Base-by-base conservation (phyloP, 1,284 basidiomycete species). In the Exsudoporus floridanus region DNA sequence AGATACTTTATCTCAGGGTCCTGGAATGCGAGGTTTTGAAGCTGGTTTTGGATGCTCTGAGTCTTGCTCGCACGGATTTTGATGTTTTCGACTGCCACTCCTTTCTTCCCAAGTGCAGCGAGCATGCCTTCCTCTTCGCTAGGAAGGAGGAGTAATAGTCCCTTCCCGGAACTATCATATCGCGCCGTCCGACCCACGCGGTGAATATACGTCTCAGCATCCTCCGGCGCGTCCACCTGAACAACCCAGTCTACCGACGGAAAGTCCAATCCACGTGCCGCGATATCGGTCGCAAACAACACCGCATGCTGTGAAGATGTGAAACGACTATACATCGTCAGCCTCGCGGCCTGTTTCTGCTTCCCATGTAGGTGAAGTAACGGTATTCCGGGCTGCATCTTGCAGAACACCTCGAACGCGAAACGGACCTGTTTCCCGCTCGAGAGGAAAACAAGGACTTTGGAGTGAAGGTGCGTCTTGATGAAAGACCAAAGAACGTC, bases 141-240 rank as follows among this genome's bases (percentile, higher is more conserved):
- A 1, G 96, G 95, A 59, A 88, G 73, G 13, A 98, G 72, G 50
- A 99, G 78, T 56, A 97, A 72, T 48, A 99, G 72, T 0, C 85
- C 88, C 68, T 94, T 94, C 1, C 97, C 97, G 36, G 89, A 87
- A 57, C 88, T 88, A 64, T 95, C 87, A 69, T 98, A 98, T 43
- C 96, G 79, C 34, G 96, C 97, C 9, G 96, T 99, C 48, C 96
- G 80, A 1, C 96, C 96, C 1, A 99, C 96, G 23, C 96, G 86
- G 70, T 99, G 96, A 43, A 99, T 94, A 70, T 99, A 99, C 12
- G 94, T 98, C 55, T 97, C 95, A n/a, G 89, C 92, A 66, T 98
- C 95, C 72, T 99, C 96, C 0, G 96, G 96, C 23, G 91, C 93
- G 70, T 99, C 96, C n/a, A 95, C 77, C 70, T 99, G 97, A 33